These are phyloP conservation scores for Eragrostis tef DNA, from an alignment of 202 grass and related monocot genomes.

Conservation along the genomic window DNA sequence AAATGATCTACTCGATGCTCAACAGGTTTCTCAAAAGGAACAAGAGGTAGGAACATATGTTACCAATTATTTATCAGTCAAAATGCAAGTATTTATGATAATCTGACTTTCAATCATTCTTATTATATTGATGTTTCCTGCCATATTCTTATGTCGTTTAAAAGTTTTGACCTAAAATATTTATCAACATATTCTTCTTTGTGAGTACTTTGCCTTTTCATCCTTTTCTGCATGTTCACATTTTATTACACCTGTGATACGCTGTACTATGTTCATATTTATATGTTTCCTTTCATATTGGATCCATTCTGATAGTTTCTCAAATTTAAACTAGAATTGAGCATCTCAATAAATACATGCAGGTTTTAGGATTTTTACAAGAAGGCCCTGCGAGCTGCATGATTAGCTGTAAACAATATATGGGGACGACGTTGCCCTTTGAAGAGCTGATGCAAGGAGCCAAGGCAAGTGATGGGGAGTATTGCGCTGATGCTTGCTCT, in stretches of 20 bases:
- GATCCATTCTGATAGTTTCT: background rate
- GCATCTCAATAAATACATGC: constrained; percentile 37
- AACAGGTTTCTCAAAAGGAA: constrained; percentile 68
- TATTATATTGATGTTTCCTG: background rate
- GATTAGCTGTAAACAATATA: constrained; percentile 23
- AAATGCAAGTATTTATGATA: background rate
- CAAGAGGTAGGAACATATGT: constrained; percentile 55
- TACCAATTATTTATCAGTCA: constrained; percentile 15
- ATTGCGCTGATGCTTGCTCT: constrained; percentile 40
- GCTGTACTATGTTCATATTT: background rate
- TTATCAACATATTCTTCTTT: constrained; percentile 21
- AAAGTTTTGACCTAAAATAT: constrained; percentile 10
- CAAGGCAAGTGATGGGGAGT: constrained; percentile 21
- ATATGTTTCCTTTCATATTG: constrained; percentile 31
- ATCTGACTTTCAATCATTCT: background rate
- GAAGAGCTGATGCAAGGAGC: too few species aligned
- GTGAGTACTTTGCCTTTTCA: background rate
- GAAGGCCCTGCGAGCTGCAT: constrained; percentile 35
- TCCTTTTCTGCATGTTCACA: background rate
- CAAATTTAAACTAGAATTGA: constrained; percentile 39
- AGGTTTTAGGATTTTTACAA: constrained; percentile 48
- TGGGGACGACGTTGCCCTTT: constrained; percentile 45
- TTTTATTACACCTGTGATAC: constrained; percentile 18
- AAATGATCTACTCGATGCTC: constrained; percentile 49
- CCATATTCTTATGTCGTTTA: constrained; percentile 11